Evolutionary conservation across 139 green algal genomes (phyloP).

Genomic region (Volvox reticuliferus): DNA sequence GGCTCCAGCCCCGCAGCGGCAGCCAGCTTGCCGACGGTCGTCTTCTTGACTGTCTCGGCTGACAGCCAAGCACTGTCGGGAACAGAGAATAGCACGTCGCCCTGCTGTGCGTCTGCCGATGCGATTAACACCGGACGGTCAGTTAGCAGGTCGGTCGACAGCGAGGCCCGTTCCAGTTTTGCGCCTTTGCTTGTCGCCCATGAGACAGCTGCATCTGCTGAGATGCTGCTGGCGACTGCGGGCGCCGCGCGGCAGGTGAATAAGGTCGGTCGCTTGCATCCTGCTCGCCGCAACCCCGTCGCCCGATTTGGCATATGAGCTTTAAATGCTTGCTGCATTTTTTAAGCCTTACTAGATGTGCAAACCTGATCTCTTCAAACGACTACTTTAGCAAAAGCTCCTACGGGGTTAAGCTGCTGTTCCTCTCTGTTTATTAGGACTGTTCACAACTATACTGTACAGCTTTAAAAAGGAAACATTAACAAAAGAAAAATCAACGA

Average conservation of each 20-base stretch:
- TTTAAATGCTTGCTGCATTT: constrained; percentile 38
- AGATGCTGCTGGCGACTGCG: neutral
- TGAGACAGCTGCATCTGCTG: neutral
- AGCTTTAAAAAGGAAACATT: too few relatives aligned
- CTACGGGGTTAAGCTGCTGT: too few relatives aligned
- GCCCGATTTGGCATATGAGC: constrained; percentile 15
- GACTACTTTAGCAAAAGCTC: too few relatives aligned
- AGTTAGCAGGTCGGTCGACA: constrained; percentile 40
- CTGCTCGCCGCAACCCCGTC: neutral
- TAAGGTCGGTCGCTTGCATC: neutral
- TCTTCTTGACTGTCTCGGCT: constrained; percentile 26
- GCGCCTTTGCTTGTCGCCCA: constrained; percentile 48
- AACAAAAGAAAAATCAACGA: too few relatives aligned
- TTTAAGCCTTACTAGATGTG: neutral
- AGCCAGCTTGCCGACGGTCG: constrained; percentile 42
- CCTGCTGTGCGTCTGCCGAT: constrained; percentile 48
- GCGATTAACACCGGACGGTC: constrained; percentile 54
- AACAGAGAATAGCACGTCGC: constrained; percentile 54
- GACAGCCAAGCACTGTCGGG: constrained; percentile 56
- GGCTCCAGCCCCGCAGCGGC: constrained; percentile 64
- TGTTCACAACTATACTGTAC: too few relatives aligned
- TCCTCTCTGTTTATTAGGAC: too few relatives aligned
- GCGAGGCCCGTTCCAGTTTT: constrained; percentile 42
- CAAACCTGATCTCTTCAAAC: too few relatives aligned
- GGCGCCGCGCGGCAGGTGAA: neutral